Base-by-base conservation (phyloP, 306 rosid genomes). In the Carpinus viminea region DNA sequence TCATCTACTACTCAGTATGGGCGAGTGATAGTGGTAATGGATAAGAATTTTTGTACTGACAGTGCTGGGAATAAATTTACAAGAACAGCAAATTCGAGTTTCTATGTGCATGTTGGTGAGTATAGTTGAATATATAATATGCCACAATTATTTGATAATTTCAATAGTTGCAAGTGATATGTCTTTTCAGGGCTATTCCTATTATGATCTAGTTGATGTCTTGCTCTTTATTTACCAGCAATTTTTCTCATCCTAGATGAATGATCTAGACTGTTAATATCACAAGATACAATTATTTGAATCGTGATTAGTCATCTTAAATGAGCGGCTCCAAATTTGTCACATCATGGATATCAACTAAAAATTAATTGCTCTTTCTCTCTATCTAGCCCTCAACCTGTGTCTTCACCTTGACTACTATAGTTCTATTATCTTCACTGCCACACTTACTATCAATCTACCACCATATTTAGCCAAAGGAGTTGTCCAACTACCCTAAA, bases 21-120 rank as follows among this genome's bases (percentile, higher is more conserved):
- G 75, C 86, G 97, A 15, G 91, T 86, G 28, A 81, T 89, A 83
- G 84, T 94, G 84, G 94, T 87, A 70, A 94, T 92, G 98, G 98
- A 88, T 68, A 92, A 62, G 81, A 83, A 79, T 69, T 92, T 94
- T 87, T 94, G 98, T 77, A 78, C 92, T 12, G 98, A 94, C 83
- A 79, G 41, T 15, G 96, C 97, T 70, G 97, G 98, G 76, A 92
- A 94, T 83, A 72, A 82, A 83, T 94, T 94, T 73, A 64, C 75
- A 75, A 87, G 98, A 88, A 74, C 86, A 34, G 79, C 74, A 38
- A 94, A 91, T 76, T 94, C 98, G 24, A 86, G 81, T 86, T 85
- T 90, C 64, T 81, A 21, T 60, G 78, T 94, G 38, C 98, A 73
- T 78, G 80, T 92, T 68, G 98, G 98, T 94, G 84, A 92, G 98